Evolutionary conservation across 2,329 filamentous ascomycete species (phyloP), one percentile per base, ranked within the genome.

Genomic region (Penicillium sp.): DNA sequence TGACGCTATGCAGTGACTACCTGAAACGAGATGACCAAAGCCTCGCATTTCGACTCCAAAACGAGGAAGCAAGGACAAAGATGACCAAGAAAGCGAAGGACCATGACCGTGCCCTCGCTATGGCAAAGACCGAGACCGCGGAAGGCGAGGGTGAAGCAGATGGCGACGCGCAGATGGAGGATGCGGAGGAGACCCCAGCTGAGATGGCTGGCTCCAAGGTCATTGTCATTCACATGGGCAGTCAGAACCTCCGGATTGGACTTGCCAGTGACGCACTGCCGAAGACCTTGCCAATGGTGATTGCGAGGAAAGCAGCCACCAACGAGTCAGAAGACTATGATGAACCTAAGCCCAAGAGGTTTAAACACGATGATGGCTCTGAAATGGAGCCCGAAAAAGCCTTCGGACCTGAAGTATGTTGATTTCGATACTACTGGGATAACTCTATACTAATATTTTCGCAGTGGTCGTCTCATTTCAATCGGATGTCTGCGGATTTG

Each of bases 1-100:
- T 29, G 27, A 21, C 54, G 13, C 13, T 44, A 39, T 51, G 32
- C 64, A 96, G 91, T 58, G 94, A 99, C 71, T 99, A 96, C 67
- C 89, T 99, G 77, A 99, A 99, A 79, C 88, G 93, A 68, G 94
- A 99, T 78, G 94, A 97, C 67, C 94, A 99, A 77, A 87, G 96
- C 56, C 85, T 99, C 34, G 91, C 93, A 13, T 85, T 93, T 53
- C 87, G 94, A 67, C 83, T 96, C 16, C 91, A 96, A 66, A 88
- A 87, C 73, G 94, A 99, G 72, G 91, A 93, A 64, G 87, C 86
- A 48, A 83, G 91, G 62, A 91, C 94, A 60, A 84, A 86, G 58
- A 88, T 96, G 73, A 87, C 94, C 35, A 90, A 92, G 72, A 88
- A 82, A 54, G 91, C 91, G 25, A 91, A 94, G 70, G 93, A 97